Base-by-base conservation (phyloP, 169 alveolate species). In the Plasmodium reichenowi region DNA sequence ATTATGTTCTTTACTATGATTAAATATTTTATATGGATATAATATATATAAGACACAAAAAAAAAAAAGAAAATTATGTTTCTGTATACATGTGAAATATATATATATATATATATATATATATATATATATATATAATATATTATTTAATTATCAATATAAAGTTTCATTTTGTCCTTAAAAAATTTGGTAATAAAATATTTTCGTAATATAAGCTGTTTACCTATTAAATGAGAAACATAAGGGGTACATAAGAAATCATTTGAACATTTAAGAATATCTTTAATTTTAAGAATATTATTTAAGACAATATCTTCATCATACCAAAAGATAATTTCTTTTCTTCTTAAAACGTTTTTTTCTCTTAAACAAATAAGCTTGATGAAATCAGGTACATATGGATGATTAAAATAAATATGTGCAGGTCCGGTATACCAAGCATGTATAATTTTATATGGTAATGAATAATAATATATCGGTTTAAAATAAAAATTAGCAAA, bases 341-440 rank as follows among this genome's bases (percentile, higher is more conserved):
- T 80, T 60, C 90, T 66, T 80, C 66, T 80, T 80, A 80, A 80
- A 54, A 72, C 24, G 43, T 68, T 56, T 48, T 78, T 54, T 45
- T 80, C 90, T 63, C 90, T 66, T 68, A 80, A 67, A 80, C 90
- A 80, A 32, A 80, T 80, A 59, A 62, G 72, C 38, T 80, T 80
- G 13, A 80, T 80, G 50, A 67, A 68, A 68, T 80, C 83, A 38
- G 90, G 90, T 54, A 80, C 47, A 62, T 62, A 60, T n/a, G 90
- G 74, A 43, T 80, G 90, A 15, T 80, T 52, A 47, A 80, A 80
- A 72, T 80, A 68, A 63, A 56, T 80, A 26, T 80, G 90, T 63
- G 67, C 29, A 10, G 90, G 90, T 6, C 90, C 90, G 29, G 72
- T 80, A 29, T 80, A 80, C 90, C 90, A 80, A n/a, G 90, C 90